Conservation (phyloP, 2,329 filamentous ascomycete species). For the Lithohypha guttulata region DNA sequence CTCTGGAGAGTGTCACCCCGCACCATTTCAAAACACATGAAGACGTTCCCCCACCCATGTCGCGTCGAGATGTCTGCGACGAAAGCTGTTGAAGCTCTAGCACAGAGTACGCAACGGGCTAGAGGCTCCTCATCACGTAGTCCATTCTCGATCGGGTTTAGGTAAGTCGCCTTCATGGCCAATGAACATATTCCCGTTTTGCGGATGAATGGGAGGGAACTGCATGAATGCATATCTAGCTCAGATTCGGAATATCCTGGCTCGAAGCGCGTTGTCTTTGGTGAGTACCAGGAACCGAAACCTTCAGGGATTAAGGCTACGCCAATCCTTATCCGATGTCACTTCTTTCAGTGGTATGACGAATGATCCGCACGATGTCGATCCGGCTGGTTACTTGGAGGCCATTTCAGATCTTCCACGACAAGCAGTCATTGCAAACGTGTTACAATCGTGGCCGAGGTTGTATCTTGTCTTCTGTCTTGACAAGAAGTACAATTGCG, state of each 20-base stretch:
- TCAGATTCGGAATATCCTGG: no score
- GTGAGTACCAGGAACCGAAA: no score
- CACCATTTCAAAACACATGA: not conserved
- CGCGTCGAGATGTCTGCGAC: not conserved
- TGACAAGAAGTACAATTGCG: no score
- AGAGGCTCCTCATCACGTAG: not conserved
- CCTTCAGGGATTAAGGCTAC: no score
- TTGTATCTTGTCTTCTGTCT: no score
- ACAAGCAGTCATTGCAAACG: no score
- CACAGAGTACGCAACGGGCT: not conserved
- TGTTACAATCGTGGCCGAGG: no score
- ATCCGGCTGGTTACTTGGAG: not conserved
- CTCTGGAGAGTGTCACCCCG: constrained; percentile 2
- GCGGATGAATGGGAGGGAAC: constrained; percentile 4
- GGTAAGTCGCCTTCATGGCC: not conserved
- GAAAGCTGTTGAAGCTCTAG: not conserved
- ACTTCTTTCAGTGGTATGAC: no score
- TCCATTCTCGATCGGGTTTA: not conserved
- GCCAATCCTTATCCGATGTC: not conserved
- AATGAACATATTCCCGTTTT: not conserved
- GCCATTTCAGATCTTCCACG: not conserved
- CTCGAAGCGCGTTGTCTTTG: no score
- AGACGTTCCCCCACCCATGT: not conserved
- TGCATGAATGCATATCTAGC: not conserved
- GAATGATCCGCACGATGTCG: no score